Base-by-base conservation (phyloP, 2,329 filamentous ascomycete genomes). In the Pestalotiopsis sp. region DNA sequence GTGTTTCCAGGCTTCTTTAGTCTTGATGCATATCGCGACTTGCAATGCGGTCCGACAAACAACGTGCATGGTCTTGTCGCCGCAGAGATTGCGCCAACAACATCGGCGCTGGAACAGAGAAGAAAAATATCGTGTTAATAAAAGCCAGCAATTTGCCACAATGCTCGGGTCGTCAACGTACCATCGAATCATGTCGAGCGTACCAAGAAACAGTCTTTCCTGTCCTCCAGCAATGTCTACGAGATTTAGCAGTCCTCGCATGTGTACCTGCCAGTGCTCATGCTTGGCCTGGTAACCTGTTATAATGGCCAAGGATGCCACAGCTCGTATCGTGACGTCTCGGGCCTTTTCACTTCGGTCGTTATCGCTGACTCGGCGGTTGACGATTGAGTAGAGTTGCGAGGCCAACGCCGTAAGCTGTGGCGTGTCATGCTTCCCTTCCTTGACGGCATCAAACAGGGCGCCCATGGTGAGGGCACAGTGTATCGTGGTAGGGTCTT, bases 211-310 rank as follows among this genome's bases (percentile, higher is more conserved):
- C 55, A 73, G 27, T 67, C 49, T 62, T 7, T 68, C 69, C 65
- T 76, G 65, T 0, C 75, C 77, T 20, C 76, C 76, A 38, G 74
- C 73, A 6, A 79, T 66, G 25, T 78, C 76, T 25, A 80, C 72
- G 23, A 80, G 73, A 36, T 77, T 74, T 49, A 72, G 68, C 0
- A 81, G 73, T 0, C 78, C 79, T 39, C 73, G 73, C 78, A 81
- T 81, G 45, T 81, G 79, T 14, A 81, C 69, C 64, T 79, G 73
- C 80, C 80, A 81, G 69, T 81, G 79, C 62, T 81, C 78, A 61
- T 79, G 74, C 20, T 79, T 75, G 17, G 79, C 78, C 7, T 77
- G 74, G 23, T 78, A 78, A n/a, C 74, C 74, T 13, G 70, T 65
- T 39, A 71, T 64, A 2, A 71, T 71, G 14, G 70, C 70, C 41